These are phyloP conservation scores for Aphanomyces euteiches DNA, from an alignment of 352 stramenopile genomes.

Conservation along the genomic window DNA sequence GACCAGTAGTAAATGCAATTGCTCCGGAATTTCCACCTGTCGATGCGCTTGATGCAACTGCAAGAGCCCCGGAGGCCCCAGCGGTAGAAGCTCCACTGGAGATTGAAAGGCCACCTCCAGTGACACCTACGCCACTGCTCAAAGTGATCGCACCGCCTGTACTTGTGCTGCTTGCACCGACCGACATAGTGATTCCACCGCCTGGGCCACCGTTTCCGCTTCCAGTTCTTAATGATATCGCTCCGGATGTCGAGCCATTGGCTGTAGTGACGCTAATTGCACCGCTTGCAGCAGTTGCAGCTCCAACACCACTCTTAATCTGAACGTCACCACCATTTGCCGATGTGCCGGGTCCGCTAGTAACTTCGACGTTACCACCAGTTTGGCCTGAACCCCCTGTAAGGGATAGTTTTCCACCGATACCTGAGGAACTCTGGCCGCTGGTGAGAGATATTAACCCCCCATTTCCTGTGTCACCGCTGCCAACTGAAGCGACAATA, in stretches of 20 bases:
- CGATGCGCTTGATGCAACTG: constrained; percentile 14
- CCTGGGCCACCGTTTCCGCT: background rate
- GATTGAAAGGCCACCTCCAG: constrained; percentile 17
- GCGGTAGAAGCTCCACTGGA: constrained; percentile 15
- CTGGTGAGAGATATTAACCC: constrained; percentile 32
- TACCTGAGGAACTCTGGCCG: constrained; percentile 32
- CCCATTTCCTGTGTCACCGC: constrained; percentile 14
- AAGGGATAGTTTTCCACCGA: constrained; percentile 36
- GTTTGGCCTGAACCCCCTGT: constrained; percentile 32
- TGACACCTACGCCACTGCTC: background rate
- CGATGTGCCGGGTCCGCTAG: constrained; percentile 33
- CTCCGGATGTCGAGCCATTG: constrained; percentile 6
- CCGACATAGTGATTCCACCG: constrained; percentile 22
- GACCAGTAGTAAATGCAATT: constrained; percentile 1
- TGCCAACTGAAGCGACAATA: background rate
- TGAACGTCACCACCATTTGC: constrained; percentile 25
- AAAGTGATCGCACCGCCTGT: constrained; percentile 11
- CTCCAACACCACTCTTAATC: background rate
- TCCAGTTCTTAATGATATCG: constrained; percentile 25
- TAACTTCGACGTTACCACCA: constrained; percentile 42
- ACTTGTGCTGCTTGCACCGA: constrained; percentile 8
- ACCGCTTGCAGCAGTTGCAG: background rate
- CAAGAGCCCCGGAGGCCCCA: background rate
- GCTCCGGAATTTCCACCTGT: constrained; percentile 4
- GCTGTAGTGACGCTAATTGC: background rate